Evolutionary conservation across 257 asterid species (phyloP).

Genomic region (Solanum lycopersicoides): DNA sequence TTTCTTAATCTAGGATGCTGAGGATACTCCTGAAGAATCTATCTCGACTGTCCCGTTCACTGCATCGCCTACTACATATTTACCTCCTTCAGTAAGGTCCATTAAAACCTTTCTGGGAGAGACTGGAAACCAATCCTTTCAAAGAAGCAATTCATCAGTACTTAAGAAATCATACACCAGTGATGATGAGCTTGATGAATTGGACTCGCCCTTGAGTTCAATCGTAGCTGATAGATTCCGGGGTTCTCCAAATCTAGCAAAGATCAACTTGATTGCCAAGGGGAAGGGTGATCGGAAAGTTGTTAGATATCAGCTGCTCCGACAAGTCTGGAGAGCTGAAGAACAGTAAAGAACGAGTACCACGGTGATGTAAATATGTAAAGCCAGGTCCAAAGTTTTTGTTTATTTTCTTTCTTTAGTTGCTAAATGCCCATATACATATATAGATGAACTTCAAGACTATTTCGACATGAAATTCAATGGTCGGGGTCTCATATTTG

Average conservation of each 20-base stretch:
- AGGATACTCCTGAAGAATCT: conserved; percentile 15
- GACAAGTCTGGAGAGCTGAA: conserved; percentile 46
- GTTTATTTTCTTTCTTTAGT: neutral
- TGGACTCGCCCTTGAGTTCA: conserved; percentile 58
- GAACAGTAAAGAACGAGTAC: conserved; percentile 6
- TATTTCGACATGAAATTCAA: neutral
- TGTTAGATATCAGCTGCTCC: conserved; percentile 56
- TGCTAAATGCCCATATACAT: neutral
- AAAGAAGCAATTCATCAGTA: conserved; percentile 37
- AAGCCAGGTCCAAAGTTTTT: neutral
- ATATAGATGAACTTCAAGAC: neutral
- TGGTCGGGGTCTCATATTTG: neutral
- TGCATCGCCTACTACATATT: conserved; percentile 37
- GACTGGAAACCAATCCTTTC: conserved; percentile 38
- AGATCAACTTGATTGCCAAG: conserved; percentile 37
- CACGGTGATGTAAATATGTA: neutral
- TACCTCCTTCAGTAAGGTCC: conserved; percentile 61
- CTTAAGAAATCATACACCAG: conserved; percentile 58
- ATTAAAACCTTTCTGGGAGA: conserved; percentile 40
- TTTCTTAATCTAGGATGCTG: conserved; percentile 26
- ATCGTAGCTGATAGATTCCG: conserved; percentile 47
- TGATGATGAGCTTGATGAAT: conserved; percentile 78
- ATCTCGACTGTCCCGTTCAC: conserved; percentile 46
- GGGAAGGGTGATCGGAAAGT: conserved; percentile 44
- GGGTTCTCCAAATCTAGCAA: conserved; percentile 33